Evolutionary conservation across 371 early-diverging fungal genomes (phyloP).

Genomic region (Rhizopus stolonifer): DNA sequence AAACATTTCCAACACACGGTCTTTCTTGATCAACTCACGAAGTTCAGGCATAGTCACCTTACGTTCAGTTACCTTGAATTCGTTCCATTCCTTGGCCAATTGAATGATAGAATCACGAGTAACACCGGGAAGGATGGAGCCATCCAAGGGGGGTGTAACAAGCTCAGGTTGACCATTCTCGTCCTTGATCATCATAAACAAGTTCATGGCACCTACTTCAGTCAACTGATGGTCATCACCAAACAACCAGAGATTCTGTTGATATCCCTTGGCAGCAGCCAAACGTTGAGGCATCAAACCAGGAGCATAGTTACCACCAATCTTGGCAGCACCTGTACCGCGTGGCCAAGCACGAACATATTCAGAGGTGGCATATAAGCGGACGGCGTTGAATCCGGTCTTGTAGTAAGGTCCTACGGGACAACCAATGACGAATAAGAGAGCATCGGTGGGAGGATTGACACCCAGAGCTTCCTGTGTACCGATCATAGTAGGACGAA

Average conservation of each 20-base stretch:
- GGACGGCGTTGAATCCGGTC: slow-evolving; percentile 89
- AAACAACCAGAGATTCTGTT: slow-evolving; percentile 95
- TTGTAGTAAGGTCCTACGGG: slow-evolving; percentile 98
- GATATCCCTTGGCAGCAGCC: slow-evolving; percentile 82
- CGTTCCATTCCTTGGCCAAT: slow-evolving; percentile 82
- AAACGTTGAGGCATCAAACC: slow-evolving; percentile 85
- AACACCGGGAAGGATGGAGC: slow-evolving; percentile 95
- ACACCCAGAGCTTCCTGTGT: slow-evolving; percentile 84
- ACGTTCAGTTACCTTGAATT: slow-evolving; percentile 90
- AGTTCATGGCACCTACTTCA: slow-evolving; percentile 97
- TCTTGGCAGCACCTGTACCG: slow-evolving; percentile 92
- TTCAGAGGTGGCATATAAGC: slow-evolving; percentile 79
- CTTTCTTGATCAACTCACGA: slow-evolving; percentile 69
- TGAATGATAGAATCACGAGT: slow-evolving; percentile 93
- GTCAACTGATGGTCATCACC: slow-evolving; percentile 84
- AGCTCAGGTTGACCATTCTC: slow-evolving; percentile 79
- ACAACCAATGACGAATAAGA: slow-evolving; percentile 87
- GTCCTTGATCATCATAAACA: slow-evolving; percentile 85
- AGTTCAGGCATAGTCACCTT: slow-evolving; percentile 84
- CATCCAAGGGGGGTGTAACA: slow-evolving; percentile 92
- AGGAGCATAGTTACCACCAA: slow-evolving; percentile 85
- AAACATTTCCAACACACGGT: slow-evolving; percentile 78
- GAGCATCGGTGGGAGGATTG: slow-evolving; percentile 70
- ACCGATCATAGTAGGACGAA: slow-evolving; percentile 95
- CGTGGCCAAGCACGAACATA: slow-evolving; percentile 97